phyloP scores from a whole-genome alignment of 441 rosid genomes.

The Populus tomentosa region DNA sequence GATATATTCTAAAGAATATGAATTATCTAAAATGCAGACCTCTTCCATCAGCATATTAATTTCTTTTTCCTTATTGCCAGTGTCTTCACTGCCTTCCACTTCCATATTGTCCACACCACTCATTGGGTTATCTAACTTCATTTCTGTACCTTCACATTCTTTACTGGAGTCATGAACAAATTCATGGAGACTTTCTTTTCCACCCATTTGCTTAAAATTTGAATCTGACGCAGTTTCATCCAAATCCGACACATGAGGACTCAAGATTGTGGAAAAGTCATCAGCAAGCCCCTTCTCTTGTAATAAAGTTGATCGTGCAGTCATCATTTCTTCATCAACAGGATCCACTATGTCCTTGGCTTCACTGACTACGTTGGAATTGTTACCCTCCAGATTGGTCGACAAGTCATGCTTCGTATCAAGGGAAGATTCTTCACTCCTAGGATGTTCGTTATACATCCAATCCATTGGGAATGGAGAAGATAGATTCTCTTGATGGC shows the following conservation, averaged over 20 bases:
- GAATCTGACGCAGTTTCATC: conserved; percentile 12
- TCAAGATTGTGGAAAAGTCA: conserved; percentile 21
- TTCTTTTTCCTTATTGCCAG: conserved; percentile 30
- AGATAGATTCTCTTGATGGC: conserved; percentile 87
- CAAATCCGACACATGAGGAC: conserved; percentile 25
- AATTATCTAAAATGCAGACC: conserved; percentile 36
- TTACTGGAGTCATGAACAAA: conserved; percentile 21
- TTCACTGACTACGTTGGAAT: conserved; percentile 22
- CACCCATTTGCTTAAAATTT: conserved; percentile 28
- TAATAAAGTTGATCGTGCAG: conserved; percentile 25
- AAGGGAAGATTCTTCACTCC: conserved; percentile 34
- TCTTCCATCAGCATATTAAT: conserved; percentile 53
- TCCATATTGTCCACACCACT: conserved; percentile 26
- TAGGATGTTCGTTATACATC: conserved; percentile 50
- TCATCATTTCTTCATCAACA: conserved; percentile 25
- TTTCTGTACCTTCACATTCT: conserved; percentile 29
- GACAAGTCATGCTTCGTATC: conserved; percentile 25
- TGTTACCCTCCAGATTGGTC: conserved; percentile 29
- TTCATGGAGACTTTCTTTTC: conserved; percentile 29
- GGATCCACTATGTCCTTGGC: conserved; percentile 27
- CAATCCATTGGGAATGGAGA: conserved; percentile 86
- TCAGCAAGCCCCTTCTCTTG: conserved; percentile 26
- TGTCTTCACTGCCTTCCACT: conserved; percentile 26
- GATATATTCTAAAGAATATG: neutral
- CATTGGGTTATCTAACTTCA: conserved; percentile 21